Base-by-base conservation (phyloP, 116 monocot genomes). In the Cymodocea nodosa region DNA sequence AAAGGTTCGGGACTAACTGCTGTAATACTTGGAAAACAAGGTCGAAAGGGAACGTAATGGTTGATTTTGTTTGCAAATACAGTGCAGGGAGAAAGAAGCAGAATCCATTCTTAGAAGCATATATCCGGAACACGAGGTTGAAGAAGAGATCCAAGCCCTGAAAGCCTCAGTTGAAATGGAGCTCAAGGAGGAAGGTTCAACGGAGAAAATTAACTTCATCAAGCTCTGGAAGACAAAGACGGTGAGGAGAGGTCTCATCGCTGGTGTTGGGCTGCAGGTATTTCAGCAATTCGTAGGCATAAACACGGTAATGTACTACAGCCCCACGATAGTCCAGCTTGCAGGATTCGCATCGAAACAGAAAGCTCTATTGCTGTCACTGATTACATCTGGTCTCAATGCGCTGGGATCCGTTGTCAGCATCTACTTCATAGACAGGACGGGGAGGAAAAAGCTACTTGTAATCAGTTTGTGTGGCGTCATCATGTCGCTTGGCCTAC, bases 271-370 rank as follows among this genome's bases (percentile, higher is more conserved):
- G 23, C 79, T 85, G 16, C 93, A 85, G 66, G 60, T 85, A 15
- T 83, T 83, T 59, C 93, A 93, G 71, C 90, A 90, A 35, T 84
- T 90, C 50, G 86, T 86, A 15, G 90, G 90, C 25, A 90, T 90
- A 54, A 90, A 90, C 77, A 86, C 90, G 0, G 86, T 90, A 23
- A 90, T 90, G 86, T 90, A 90, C 63, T 90, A 90, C 71, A 90
- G 90, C 18, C 89, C 89, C 0, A 85, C 84, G 15, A 89, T 89
- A 22, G 85, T 86, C 7, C 87, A 88, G 65, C 50, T 88, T 13
- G 87, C 84, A 7, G 88, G 88, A 4, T 93, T 85, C 5, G 83
- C 93, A 2, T 88, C 93, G 23, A 93, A 93, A 62, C 78, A 70
- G 52, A 85, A 83, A 5, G 93, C 88, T 0, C 68, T 93, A 0